Evolutionary conservation across 73 alveolate species (phyloP), one percentile per base, ranked within the genome.

Genomic region (Loxodes magnus): DNA sequence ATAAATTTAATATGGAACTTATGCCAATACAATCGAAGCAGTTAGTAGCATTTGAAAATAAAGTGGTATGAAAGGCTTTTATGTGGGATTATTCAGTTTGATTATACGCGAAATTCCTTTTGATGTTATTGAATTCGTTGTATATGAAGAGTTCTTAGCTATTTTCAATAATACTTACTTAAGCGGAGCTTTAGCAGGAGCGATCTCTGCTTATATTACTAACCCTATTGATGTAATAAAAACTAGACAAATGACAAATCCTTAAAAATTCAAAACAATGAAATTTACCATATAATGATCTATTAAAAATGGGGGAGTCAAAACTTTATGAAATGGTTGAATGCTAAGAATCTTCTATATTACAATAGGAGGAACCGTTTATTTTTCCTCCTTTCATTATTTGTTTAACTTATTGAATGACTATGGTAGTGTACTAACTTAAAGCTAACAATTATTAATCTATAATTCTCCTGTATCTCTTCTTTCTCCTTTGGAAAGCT

Each of bases 161-260:
- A n/a, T n/a, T n/a, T n/a, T n/a, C n/a, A n/a, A n/a, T n/a, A n/a
- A n/a, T n/a, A n/a, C n/a, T n/a, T n/a, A n/a, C n/a, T n/a, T n/a
- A n/a, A n/a, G n/a, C n/a, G 90, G 90, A n/a, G 50, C 77, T 10
- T 9, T 63, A 3, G 90, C 90, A 10, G 90, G 90, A 3, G 37
- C 80, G 2, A 7, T 68, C 7, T 35, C 84, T 0, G 90, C 79
- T 4, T 77, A 50, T 49, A 16, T 71, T 1, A 79, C 76, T 7
- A 69, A 83, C 2, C 90, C 90, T 2, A 51, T 77, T 2, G 90
- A 77, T 36, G 90, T 77, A 9, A 61, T 73, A 2, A 77, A 77
- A 31, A 70, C 84, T 2, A 49, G 76, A 43, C 5, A 52, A 31
- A 77, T 77, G 90, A 69, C 90, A 4, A 15, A 51, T 22, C 63